phyloP scores from a whole-genome alignment of 2,329 filamentous ascomycete genomes.

The Fusarium denticulatum region DNA sequence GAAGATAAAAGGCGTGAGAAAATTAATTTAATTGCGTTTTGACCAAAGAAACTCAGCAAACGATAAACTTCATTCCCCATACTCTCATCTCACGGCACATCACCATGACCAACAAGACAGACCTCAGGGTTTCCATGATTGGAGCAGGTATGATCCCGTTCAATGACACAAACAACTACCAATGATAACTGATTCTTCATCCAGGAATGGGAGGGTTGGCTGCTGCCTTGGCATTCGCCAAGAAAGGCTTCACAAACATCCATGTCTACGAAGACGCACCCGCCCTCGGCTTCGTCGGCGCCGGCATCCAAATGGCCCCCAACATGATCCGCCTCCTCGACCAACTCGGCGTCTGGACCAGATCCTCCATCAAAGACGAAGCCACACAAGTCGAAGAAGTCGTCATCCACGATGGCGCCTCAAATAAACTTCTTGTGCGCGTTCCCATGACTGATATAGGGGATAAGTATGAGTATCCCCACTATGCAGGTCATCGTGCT shows the following conservation, averaged over 20 bases:
- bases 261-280: slow-evolving; percentile 23
- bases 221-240: slow-evolving; percentile 19
- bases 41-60: accelerated
- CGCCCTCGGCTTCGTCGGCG: slow-evolving; percentile 23
- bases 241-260: slow-evolving; percentile 25
- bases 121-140: slow-evolving; percentile 3
- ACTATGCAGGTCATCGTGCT: slow-evolving; percentile 19
- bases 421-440: not conserved
- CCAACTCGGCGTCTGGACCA: slow-evolving; percentile 15
- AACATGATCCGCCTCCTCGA: slow-evolving; percentile 25
- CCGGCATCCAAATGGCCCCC: slow-evolving; percentile 27
- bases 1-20: not conserved
- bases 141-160: slow-evolving; percentile 5
- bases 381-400: slow-evolving; percentile 7
- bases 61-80: not conserved
- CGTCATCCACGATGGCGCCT: not conserved
- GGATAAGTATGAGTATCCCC: slow-evolving; percentile 14
- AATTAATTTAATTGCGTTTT: not conserved
- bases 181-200: not conserved
- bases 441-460: slow-evolving; percentile 9
- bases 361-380: slow-evolving; percentile 2
- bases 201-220: slow-evolving; percentile 27
- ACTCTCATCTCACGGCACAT: not conserved
- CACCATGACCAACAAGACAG: not conserved
- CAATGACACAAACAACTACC: too few relatives aligned